These are phyloP conservation scores for Ganoderma sinense DNA, from an alignment of 1,284 basidiomycete genomes.

Conservation along the genomic window DNA sequence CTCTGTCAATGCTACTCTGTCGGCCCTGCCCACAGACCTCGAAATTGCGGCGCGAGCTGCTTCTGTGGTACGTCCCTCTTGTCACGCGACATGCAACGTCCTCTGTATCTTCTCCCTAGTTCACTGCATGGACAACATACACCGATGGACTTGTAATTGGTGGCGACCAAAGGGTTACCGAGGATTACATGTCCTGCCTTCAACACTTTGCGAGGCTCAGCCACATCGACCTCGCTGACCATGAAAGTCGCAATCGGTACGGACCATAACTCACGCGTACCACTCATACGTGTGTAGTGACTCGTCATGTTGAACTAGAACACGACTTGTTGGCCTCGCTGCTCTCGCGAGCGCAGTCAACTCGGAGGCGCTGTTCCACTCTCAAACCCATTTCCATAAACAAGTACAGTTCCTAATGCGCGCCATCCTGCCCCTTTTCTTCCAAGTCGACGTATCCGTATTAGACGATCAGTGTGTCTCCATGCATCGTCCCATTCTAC, in stretches of 20 bases:
- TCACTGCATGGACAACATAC: constrained; percentile 93
- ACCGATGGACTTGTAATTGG: constrained; percentile 87
- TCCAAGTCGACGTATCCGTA: constrained; percentile 65
- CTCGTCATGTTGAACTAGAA: constrained; percentile 54
- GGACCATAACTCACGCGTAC: neutral
- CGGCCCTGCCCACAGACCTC: constrained; percentile 73
- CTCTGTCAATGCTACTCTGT: constrained; percentile 75
- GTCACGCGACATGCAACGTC: constrained; percentile 2
- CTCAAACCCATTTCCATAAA: constrained; percentile 75
- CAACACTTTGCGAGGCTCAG: constrained; percentile 74
- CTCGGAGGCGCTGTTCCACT: constrained; percentile 87
- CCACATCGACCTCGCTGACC: constrained; percentile 56
- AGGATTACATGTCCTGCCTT: constrained; percentile 77
- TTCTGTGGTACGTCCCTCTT: constrained; percentile 65
- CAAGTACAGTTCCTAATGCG: constrained; percentile 81
- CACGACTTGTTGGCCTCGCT: constrained; percentile 86
- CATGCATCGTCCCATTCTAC: constrained; percentile 4
- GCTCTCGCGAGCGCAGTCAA: constrained; percentile 84
- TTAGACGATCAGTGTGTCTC: constrained; percentile 75
- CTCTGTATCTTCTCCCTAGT: constrained; percentile 51
- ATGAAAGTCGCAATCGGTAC: constrained; percentile 75
- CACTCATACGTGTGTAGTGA: neutral
- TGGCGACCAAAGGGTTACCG: constrained; percentile 75
- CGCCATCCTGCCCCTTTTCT: constrained; percentile 77
- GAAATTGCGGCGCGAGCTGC: constrained; percentile 89